Percentiles rank a stretch among this genome's conserved stretches.
phyloP scores from a whole-genome alignment of 192 early-diverging fungal species.

The Linnemannia zychae region DNA sequence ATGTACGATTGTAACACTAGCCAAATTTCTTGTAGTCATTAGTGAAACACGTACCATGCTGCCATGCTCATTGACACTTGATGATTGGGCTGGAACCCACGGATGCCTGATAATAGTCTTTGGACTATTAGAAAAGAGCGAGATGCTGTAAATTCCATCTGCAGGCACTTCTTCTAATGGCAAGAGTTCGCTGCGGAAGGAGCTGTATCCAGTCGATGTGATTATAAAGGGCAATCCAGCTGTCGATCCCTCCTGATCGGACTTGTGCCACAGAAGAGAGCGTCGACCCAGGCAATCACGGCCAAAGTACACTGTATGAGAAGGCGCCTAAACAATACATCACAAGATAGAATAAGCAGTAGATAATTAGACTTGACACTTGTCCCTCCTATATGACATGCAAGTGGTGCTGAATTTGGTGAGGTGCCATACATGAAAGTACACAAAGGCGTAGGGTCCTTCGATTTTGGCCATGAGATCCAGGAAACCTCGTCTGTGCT shows the following conservation, averaged over 20 bases:
- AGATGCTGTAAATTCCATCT: slow-evolving; percentile 79
- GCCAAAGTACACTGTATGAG: slow-evolving; percentile 79
- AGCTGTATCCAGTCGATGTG: slow-evolving; percentile 65
- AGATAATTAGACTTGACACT: background rate
- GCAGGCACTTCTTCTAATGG: slow-evolving; percentile 78
- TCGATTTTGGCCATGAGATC: slow-evolving; percentile 65
- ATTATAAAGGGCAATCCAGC: slow-evolving; percentile 50
- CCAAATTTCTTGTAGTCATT: background rate
- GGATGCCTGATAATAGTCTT: slow-evolving; percentile 34
- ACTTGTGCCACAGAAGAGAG: slow-evolving; percentile 77
- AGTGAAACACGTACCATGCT: background rate
- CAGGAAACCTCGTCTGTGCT: slow-evolving; percentile 41
- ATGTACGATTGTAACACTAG: background rate
- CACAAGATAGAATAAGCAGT: background rate
- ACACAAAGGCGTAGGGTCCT: slow-evolving; percentile 89
- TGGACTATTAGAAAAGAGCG: slow-evolving; percentile 48
- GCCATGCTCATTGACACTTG: background rate
- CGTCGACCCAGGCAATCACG: slow-evolving; percentile 90
- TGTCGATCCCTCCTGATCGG: slow-evolving; percentile 18
- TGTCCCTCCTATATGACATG: background rate
- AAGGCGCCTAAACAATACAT: slow-evolving; percentile 35
- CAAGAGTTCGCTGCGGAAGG: slow-evolving; percentile 31
- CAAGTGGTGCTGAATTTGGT: background rate
- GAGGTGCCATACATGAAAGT: slow-evolving; percentile 63
- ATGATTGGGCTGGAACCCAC: slow-evolving; percentile 19